phyloP scores from a whole-genome alignment of 2,329 filamentous ascomycete genomes.

The Lecanicillium sp. region DNA sequence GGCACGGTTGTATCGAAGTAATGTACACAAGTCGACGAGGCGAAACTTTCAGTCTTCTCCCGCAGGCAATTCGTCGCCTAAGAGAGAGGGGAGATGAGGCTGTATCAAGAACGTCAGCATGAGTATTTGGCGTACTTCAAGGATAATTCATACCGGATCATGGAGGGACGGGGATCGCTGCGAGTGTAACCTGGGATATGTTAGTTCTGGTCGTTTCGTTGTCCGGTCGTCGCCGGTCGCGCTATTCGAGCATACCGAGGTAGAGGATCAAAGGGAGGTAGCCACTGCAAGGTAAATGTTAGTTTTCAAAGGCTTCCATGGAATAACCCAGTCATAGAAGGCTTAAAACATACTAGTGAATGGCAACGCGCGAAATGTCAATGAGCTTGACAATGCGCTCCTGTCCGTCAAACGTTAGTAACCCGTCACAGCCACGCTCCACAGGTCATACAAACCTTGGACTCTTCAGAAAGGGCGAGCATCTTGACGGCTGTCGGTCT shows the following conservation, averaged over 20 bases:
- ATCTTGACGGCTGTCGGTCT: conserved; percentile 29
- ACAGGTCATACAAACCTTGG: conserved; percentile 60
- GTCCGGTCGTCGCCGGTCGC: background rate
- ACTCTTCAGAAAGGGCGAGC: conserved; percentile 83
- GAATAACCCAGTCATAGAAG: background rate
- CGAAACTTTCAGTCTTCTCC: background rate
- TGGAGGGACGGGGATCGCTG: conserved; percentile 80
- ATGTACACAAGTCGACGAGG: conserved; percentile 3
- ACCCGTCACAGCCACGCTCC: background rate
- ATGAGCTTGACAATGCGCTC: conserved; percentile 98
- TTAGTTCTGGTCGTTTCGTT: conserved; percentile 18
- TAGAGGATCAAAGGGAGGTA: conserved; percentile 96
- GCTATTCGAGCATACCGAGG: conserved; percentile 57
- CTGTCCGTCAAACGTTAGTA: conserved; percentile 37
- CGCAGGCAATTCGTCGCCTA: conserved; percentile 29
- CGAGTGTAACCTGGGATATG: conserved; percentile 72
- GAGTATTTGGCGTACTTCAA: conserved; percentile 18
- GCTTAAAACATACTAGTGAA: conserved; percentile 72
- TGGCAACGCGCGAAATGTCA: conserved; percentile 83
- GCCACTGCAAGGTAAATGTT: conserved; percentile 52
- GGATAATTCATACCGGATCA: conserved; percentile 41
- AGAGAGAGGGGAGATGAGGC: conserved; percentile 58
- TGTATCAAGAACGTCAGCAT: conserved; percentile 19
- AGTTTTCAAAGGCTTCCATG: conserved; percentile 17
- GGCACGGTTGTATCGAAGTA: background rate